Conservation (phyloP, 495 filamentous ascomycete species). For the Alectoria sarmentosa region DNA sequence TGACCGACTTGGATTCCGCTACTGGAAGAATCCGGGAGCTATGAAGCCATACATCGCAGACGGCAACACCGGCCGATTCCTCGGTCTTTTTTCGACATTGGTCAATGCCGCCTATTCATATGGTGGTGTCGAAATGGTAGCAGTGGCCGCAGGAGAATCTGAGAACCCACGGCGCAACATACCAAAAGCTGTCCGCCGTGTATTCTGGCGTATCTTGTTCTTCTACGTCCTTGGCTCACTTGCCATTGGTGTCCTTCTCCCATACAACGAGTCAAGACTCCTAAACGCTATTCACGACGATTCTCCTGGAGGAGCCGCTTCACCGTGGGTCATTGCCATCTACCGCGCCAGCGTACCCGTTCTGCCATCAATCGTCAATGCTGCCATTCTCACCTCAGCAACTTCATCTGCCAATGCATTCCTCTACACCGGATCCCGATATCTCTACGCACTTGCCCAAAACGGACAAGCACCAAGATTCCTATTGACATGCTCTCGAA, state of each 20-base stretch:
- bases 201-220: constrained; percentile 80
- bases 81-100: constrained; percentile 37
- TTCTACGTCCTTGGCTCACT: constrained; percentile 63
- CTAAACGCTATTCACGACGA: constrained; percentile 41
- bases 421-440: constrained; percentile 75
- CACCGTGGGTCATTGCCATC: constrained; percentile 60
- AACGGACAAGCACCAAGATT: constrained; percentile 57
- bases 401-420: constrained; percentile 70
- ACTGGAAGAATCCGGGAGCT: constrained; percentile 63
- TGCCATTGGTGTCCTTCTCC: constrained; percentile 51
- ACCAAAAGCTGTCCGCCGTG: constrained; percentile 68
- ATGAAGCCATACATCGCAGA: constrained; percentile 49
- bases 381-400: constrained; percentile 59
- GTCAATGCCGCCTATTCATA: constrained; percentile 41
- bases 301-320: constrained; percentile 53
- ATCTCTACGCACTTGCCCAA: constrained; percentile 60
- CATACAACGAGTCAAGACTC: constrained; percentile 45
- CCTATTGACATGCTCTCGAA: constrained; percentile 46
- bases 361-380: constrained; percentile 70
- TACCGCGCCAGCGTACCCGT: constrained; percentile 55
- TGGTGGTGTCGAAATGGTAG: constrained; percentile 60
- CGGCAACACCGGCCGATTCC: constrained; percentile 32
- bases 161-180: constrained; percentile 69
- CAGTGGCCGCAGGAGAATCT: constrained; percentile 73
- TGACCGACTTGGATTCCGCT: constrained; percentile 61